Conservation (phyloP, 164 flowering plant genomes). For the Sextonia rubra region DNA sequence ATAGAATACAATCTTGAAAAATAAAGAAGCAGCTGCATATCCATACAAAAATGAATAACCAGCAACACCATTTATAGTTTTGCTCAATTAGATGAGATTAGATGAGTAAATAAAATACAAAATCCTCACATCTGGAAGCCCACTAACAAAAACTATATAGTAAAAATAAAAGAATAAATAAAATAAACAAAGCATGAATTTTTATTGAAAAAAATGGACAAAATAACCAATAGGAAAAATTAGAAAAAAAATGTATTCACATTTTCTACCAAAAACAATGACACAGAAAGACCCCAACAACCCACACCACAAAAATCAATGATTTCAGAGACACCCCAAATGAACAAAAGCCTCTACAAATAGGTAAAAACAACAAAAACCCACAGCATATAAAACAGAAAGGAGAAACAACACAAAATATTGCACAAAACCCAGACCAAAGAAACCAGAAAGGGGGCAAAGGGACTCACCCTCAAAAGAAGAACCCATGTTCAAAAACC, state of each 20-base stretch:
- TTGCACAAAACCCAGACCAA: background rate
- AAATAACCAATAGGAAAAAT: background rate
- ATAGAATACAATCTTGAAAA: too few relatives aligned
- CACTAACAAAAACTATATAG: background rate
- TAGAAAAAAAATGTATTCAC: background rate
- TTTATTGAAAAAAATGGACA: background rate
- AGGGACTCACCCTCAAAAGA: slow-evolving; percentile 35
- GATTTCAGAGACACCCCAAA: background rate
- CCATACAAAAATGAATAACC: background rate
- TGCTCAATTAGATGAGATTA: background rate
- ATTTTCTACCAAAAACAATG: background rate
- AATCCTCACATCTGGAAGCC: background rate
- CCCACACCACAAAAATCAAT: background rate
- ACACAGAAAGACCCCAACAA: background rate
- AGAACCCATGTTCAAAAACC: slow-evolving; percentile 32
- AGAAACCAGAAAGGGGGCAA: background rate
- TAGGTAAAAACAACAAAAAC: background rate
- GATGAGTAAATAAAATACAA: background rate
- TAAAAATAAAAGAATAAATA: background rate
- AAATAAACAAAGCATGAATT: background rate
- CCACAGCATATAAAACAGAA: background rate
- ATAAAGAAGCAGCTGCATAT: too few relatives aligned
- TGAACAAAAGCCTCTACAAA: background rate
- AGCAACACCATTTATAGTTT: background rate
- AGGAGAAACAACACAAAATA: background rate